Evolutionary conservation across 495 filamentous ascomycete species (phyloP).

Genomic region (Aspergillus mulundensis): DNA sequence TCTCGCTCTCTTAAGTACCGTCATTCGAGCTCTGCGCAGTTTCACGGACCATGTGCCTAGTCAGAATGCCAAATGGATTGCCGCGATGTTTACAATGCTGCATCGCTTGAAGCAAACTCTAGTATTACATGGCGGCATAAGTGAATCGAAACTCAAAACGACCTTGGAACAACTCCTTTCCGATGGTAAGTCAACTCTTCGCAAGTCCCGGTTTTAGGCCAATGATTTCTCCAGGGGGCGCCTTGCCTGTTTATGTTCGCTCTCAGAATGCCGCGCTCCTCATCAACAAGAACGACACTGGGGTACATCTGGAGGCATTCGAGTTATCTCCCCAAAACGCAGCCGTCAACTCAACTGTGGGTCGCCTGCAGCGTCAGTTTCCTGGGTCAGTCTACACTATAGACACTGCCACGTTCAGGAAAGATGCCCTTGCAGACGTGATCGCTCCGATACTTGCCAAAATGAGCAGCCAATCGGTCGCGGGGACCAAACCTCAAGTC

Average conservation of each 20-base stretch:
- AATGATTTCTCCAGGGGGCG: too few relatives aligned
- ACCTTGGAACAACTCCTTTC: conserved; percentile 4
- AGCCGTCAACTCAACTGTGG: conserved; percentile 42
- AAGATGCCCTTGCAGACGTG: conserved; percentile 36
- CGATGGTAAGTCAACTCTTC: conserved; percentile 4
- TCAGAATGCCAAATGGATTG: conserved; percentile 1
- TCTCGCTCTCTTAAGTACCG: conserved; percentile 13
- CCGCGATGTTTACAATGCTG: conserved; percentile 16
- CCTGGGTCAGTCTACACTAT: conserved; percentile 48
- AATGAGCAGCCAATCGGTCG: conserved; percentile 40
- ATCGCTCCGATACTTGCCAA: too few relatives aligned
- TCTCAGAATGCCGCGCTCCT: conserved; percentile 59
- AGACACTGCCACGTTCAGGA: conserved; percentile 21
- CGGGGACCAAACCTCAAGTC: conserved; percentile 32
- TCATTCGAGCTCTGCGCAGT: conserved; percentile 18
- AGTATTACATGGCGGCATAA: conserved; percentile 8
- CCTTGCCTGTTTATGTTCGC: conserved; percentile 43
- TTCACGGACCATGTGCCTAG: conserved; percentile 21
- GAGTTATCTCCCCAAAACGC: conserved; percentile 51
- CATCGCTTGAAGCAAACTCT: conserved; percentile 16
- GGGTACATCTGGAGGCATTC: conserved; percentile 49
- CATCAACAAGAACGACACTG: conserved; percentile 28
- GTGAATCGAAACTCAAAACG: conserved; percentile 13
- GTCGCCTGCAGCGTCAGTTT: conserved; percentile 52
- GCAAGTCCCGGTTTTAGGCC: too few relatives aligned